A percentile compares a stretch with the other conserved stretches of the same genome.
These are phyloP conservation scores for Zalaria obscura DNA, from an alignment of 2,329 filamentous ascomycete genomes.

Conservation along the genomic window DNA sequence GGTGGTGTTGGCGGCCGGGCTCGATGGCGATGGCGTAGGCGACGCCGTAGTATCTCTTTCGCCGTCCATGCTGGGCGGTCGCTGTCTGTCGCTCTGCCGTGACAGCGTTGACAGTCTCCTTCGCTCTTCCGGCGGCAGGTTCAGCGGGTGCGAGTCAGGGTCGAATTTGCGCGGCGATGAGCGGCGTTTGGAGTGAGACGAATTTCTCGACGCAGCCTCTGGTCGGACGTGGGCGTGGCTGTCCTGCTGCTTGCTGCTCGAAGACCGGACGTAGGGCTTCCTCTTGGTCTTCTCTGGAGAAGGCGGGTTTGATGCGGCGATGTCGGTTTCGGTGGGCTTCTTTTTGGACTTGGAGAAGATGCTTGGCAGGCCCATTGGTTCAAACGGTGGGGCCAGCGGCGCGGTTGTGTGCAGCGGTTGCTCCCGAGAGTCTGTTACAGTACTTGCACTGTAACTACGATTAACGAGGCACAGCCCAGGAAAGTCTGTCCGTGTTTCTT, in stretches of 20 bases:
- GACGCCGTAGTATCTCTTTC: slow-evolving; percentile 50
- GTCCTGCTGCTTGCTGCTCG: too few species aligned
- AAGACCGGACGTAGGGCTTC: too few species aligned
- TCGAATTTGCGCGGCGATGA: slow-evolving; percentile 33
- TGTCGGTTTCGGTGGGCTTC: slow-evolving; percentile 9
- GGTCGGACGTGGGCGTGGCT: too few species aligned
- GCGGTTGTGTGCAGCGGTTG: slow-evolving; percentile 2
- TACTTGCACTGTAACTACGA: too few species aligned
- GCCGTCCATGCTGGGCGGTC: slow-evolving; percentile 55
- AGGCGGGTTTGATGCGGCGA: slow-evolving; percentile 11
- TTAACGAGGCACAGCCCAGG: too few species aligned
- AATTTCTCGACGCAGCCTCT: too few species aligned
- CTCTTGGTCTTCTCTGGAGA: slow-evolving; percentile 10
- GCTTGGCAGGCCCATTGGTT: neutral
- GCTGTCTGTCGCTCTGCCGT: slow-evolving; percentile 40
- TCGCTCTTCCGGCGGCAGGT: slow-evolving; percentile 78
- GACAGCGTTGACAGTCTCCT: slow-evolving; percentile 59
- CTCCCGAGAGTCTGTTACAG: too few species aligned
- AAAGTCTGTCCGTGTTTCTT: too few species aligned
- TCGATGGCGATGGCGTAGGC: slow-evolving; percentile 37
- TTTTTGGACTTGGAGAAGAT: slow-evolving; percentile 7
- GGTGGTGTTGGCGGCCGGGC: slow-evolving; percentile 15
- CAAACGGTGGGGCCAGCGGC: neutral
- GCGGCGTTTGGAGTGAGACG: neutral
- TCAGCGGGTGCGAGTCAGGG: slow-evolving; percentile 70